Base-by-base conservation (phyloP, 352 stramenopile species). In the Pythium utonaiense region DNA sequence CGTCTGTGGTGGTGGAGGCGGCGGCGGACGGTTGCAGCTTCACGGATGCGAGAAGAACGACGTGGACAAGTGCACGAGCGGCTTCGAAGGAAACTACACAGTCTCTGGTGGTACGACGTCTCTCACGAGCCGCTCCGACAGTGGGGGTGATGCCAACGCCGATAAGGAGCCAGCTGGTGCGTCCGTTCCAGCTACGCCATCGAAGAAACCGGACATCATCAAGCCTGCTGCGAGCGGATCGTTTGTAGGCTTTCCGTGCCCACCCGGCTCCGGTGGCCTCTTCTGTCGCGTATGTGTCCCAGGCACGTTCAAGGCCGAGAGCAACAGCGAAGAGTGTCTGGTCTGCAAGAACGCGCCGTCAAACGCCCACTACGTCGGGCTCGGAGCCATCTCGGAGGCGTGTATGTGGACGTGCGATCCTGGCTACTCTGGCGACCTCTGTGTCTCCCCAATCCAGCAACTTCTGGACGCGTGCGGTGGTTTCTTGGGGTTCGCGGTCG, bases 241-340 rank as follows among this genome's bases (percentile, higher is more conserved):
- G 21, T 93, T 91, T 50, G 89, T 89, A 52, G 81, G 83, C 0
- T 93, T 93, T 38, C 83, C 83, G n/a, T 93, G 83, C 38, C 73
- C 80, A 21, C 83, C 83, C 30, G 83, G 83, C 5, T 89, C 78
- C 12, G 83, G 83, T 9, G 83, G 83, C 19, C 62, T 93, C 0
- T 88, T 93, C 47, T 93, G 83, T 42, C 74, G 83, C 1, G 50
- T 82, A 9, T 93, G 83, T 34, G 42, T 53, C 0, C 69, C 83
- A 0, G 83, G 83, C 1, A 85, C 74, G 27, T 93, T 80, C 62
- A 93, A 93, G 36, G 80, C 79, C 16, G 83, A 90, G 53, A 87
- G 79, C 54, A 90, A 88, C 54, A 93, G 81, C 51, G 81, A 85
- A 51, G 81, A 90, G 62, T 93, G 83, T 16, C 57, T 78, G 10